Evolutionary conservation across 768 basidiomycete species (phyloP).

Genomic region (Hortiboletus campestris): DNA sequence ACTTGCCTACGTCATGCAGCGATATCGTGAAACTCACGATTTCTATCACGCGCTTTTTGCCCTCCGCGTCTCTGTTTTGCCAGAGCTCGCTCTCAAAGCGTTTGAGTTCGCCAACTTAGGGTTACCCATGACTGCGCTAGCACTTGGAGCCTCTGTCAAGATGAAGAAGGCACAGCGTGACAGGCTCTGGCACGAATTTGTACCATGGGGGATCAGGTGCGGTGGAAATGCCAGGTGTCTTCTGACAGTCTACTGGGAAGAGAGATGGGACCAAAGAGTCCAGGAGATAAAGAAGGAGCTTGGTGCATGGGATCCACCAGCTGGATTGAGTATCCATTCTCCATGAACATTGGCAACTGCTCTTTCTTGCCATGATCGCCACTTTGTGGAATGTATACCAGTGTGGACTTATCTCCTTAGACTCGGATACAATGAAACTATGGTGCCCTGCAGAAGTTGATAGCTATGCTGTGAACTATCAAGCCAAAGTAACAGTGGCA

Average conservation of each 20-base stretch:
- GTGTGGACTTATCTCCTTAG: too few relatives aligned
- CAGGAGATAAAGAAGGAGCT: slow-evolving; percentile 83
- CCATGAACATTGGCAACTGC: not conserved
- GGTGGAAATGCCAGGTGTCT: slow-evolving; percentile 73
- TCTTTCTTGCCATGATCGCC: too few relatives aligned
- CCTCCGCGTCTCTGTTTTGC: slow-evolving; percentile 85
- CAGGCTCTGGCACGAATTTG: slow-evolving; percentile 73
- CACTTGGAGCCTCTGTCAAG: slow-evolving; percentile 50
- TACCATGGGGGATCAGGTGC: slow-evolving; percentile 89
- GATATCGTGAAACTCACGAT: slow-evolving; percentile 97
- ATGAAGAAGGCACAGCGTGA: slow-evolving; percentile 43
- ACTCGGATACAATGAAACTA: too few relatives aligned
- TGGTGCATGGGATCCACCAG: slow-evolving; percentile 80
- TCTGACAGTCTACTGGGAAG: slow-evolving; percentile 94
- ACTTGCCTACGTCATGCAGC: slow-evolving; percentile 95
- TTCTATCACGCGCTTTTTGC: slow-evolving; percentile 92
- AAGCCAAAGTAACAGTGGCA: too few relatives aligned
- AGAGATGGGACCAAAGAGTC: slow-evolving; percentile 83
- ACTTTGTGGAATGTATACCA: too few relatives aligned
- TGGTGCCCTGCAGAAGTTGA: too few relatives aligned
- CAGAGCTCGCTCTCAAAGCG: slow-evolving; percentile 91
- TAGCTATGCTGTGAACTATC: too few relatives aligned
- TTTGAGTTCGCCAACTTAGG: slow-evolving; percentile 93
- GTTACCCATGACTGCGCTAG: slow-evolving; percentile 82
- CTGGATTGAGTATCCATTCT: slow-evolving; percentile 20